These are phyloP conservation scores for Nicotiana tomentosiformis DNA, from an alignment of 257 asterid species.

Conservation along the genomic window DNA sequence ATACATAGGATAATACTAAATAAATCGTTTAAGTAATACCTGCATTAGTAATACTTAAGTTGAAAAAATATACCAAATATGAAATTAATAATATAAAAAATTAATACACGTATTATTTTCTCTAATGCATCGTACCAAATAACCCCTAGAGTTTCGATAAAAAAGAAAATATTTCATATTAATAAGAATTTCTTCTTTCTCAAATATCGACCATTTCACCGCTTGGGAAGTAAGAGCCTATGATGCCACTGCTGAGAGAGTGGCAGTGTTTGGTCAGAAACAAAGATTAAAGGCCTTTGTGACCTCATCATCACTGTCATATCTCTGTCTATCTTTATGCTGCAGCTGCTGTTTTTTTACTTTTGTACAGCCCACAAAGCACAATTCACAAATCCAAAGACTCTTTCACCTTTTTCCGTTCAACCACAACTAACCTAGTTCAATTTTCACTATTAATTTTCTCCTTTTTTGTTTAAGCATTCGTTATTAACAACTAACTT, in stretches of 20 bases:
- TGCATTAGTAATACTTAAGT: too few species aligned
- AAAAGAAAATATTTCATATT: too few species aligned
- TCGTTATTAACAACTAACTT: too few species aligned
- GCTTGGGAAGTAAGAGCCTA: constrained; percentile 13
- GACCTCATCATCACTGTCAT: constrained; percentile 29
- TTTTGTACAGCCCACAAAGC: not conserved
- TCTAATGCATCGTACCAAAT: too few species aligned
- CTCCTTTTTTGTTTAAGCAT: not conserved
- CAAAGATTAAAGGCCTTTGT: constrained; percentile 56
- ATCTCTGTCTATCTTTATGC: not conserved
- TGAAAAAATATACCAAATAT: too few species aligned
- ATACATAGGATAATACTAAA: too few species aligned
- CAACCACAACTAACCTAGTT: not conserved
- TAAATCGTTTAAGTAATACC: too few species aligned
- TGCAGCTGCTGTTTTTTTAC: not conserved
- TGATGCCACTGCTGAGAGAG: constrained; percentile 34
- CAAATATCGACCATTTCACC: too few species aligned
- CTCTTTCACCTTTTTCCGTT: not conserved
- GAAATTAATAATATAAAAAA: too few species aligned
- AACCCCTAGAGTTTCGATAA: too few species aligned
- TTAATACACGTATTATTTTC: too few species aligned
- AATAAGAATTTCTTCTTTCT: too few species aligned
- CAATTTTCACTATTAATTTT: not conserved
- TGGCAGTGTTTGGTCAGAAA: constrained; percentile 73
- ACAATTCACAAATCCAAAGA: not conserved